These are phyloP conservation scores for Climacium dendroides DNA, from an alignment of 225 moss, liverwort and hornwort species.

Conservation along the genomic window DNA sequence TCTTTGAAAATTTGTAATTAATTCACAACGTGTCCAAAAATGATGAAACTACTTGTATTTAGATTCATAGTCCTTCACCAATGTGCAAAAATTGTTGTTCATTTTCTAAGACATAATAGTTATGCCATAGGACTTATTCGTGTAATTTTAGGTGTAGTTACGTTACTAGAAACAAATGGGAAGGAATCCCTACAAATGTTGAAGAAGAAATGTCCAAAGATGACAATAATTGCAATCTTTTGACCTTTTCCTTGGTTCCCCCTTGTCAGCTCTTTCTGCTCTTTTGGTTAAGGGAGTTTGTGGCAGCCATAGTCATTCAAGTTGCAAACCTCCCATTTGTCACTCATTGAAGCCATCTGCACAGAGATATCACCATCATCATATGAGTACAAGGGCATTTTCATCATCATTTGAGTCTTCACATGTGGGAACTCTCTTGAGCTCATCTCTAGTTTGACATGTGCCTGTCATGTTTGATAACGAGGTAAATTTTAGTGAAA, in stretches of 20 bases:
- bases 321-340: background rate
- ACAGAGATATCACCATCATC: background rate
- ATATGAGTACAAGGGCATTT: too few species aligned
- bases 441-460: background rate
- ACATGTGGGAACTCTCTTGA: background rate
- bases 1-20: too few species aligned
- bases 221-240: background rate
- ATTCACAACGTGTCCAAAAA: too few species aligned
- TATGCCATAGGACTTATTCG: too few species aligned
- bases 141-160: too few species aligned
- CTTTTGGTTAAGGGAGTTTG: background rate
- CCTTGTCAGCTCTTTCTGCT: background rate
- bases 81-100: too few species aligned
- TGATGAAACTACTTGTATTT: too few species aligned
- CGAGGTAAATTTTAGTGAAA: too few species aligned
- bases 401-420: background rate
- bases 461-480: too few species aligned
- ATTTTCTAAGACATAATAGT: too few species aligned
- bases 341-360: background rate
- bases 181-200: background rate
- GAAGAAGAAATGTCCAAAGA: background rate
- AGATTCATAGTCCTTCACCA: too few species aligned
- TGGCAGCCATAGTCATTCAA: too few species aligned
- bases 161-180: background rate
- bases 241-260: background rate